A percentile compares a stretch with the other conserved stretches of the same genome.
These are phyloP conservation scores for Chlorella sp. DNA, from an alignment of 139 green algal species.

Conservation along the genomic window DNA sequence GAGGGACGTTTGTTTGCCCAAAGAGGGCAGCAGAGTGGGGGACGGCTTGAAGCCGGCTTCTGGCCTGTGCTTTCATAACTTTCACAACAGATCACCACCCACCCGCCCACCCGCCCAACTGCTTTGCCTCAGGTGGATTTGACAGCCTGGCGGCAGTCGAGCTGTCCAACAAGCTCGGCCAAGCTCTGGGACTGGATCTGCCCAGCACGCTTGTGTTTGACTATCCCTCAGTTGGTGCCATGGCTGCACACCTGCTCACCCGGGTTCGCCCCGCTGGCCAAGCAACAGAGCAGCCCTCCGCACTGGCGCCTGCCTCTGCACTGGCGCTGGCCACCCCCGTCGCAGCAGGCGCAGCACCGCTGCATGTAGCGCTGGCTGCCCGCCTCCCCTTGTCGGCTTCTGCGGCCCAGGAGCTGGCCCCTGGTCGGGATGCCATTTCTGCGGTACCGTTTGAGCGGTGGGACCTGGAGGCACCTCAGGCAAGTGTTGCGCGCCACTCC, in stretches of 20 bases:
- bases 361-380: too few relatives aligned
- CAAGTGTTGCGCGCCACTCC: neutral
- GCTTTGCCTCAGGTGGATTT: conserved; percentile 50
- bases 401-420: neutral
- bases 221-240: conserved; percentile 60
- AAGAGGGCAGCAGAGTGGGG: too few relatives aligned
- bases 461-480: neutral
- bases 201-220: conserved; percentile 77
- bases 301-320: too few relatives aligned
- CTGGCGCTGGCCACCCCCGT: too few relatives aligned
- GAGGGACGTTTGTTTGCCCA: too few relatives aligned
- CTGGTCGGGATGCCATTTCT: neutral
- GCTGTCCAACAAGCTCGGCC: conserved; percentile 57
- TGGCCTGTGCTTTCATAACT: too few relatives aligned
- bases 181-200: conserved; percentile 61
- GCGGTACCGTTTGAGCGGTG: neutral
- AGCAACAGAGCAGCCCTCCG: too few relatives aligned
- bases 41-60: too few relatives aligned
- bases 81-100: too few relatives aligned
- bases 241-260: conserved; percentile 20
- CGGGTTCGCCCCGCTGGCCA: too few relatives aligned
- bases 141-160: conserved; percentile 81
- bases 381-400: neutral
- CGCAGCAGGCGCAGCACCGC: too few relatives aligned
- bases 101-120: neutral